These are phyloP conservation scores for Nigrospora oryzae DNA, from an alignment of 2,329 filamentous ascomycete species.

Conservation along the genomic window DNA sequence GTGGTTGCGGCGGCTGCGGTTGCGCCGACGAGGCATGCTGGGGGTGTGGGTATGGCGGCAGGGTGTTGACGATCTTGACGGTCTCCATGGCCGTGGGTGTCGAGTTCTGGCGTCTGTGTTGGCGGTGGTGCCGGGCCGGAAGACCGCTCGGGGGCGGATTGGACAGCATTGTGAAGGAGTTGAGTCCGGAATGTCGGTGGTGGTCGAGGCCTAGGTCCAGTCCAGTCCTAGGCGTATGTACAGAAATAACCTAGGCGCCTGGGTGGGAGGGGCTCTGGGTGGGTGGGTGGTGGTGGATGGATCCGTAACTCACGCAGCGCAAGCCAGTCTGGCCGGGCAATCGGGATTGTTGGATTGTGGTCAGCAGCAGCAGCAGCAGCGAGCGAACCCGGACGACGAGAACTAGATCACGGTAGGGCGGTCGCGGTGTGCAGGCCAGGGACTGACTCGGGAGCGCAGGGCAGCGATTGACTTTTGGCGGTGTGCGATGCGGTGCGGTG, in stretches of 20 bases:
- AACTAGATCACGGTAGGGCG: constrained; percentile 6
- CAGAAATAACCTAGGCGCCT: background rate
- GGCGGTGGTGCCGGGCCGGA: constrained; percentile 58
- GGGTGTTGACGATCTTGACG: constrained; percentile 56
- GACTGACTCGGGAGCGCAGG: too few relatives aligned
- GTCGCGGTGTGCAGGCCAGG: too few relatives aligned
- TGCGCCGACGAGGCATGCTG: background rate
- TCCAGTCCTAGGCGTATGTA: constrained; percentile 29
- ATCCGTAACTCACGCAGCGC: constrained; percentile 25
- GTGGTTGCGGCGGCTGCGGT: constrained; percentile 18
- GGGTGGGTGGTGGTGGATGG: background rate
- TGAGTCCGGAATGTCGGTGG: constrained; percentile 51
- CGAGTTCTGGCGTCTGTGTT: constrained; percentile 82
- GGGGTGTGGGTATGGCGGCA: constrained; percentile 40
- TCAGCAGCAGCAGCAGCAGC: constrained; percentile 24
- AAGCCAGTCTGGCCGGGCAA: constrained; percentile 27
- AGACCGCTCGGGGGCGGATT: constrained; percentile 58
- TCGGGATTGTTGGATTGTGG: constrained; percentile 13
- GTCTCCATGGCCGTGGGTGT: constrained; percentile 72
- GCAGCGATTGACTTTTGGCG: too few relatives aligned
- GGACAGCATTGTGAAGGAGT: constrained; percentile 74
- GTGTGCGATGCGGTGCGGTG: too few relatives aligned
- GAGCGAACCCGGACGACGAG: constrained; percentile 21
- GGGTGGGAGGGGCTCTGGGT: background rate
- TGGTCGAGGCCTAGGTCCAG: constrained; percentile 19